Conservation (phyloP, 2,329 filamentous ascomycete genomes). For the Sporothrix schenckii region DNA sequence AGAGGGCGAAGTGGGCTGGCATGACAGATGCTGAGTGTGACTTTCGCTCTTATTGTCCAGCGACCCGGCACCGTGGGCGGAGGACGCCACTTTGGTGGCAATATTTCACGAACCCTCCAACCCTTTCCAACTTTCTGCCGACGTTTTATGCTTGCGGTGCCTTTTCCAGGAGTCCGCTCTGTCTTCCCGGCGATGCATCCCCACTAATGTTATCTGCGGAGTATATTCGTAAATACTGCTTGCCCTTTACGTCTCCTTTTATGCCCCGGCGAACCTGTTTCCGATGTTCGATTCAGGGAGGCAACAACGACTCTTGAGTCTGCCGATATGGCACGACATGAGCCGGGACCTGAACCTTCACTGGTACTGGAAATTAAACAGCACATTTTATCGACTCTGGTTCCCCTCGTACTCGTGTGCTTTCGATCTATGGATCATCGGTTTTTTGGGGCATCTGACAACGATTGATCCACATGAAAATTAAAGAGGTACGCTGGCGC, state of each 20-base stretch:
- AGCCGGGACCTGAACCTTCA: constrained; percentile 1
- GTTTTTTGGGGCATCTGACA: constrained; percentile 16
- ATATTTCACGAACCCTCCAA: not conserved
- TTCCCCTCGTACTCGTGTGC: constrained; percentile 8
- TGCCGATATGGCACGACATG: constrained; percentile 1
- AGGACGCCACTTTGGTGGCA: constrained; percentile 10
- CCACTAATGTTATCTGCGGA: not conserved
- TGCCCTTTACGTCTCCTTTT: not conserved
- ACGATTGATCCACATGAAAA: not conserved
- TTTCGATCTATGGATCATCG: not conserved
- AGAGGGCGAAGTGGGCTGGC: not conserved
- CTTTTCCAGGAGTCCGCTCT: constrained; percentile 17
- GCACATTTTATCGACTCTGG: not conserved
- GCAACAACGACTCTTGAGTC: not conserved
- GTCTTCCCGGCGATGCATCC: not conserved
- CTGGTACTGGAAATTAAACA: constrained; percentile 11
- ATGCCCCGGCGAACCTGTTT: constrained; percentile 20
- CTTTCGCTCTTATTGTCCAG: not conserved
- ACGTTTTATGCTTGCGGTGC: not conserved
- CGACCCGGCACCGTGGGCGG: constrained; percentile 4
- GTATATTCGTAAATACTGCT: not conserved
- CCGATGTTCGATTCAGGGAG: not conserved
- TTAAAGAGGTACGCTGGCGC: not conserved
- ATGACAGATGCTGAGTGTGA: constrained; percentile 18
- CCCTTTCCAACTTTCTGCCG: not conserved